A percentile compares a stretch with the other conserved stretches of the same genome.
Evolutionary conservation across 345 rosid genomes (phyloP).

Genomic region (Punica granatum): DNA sequence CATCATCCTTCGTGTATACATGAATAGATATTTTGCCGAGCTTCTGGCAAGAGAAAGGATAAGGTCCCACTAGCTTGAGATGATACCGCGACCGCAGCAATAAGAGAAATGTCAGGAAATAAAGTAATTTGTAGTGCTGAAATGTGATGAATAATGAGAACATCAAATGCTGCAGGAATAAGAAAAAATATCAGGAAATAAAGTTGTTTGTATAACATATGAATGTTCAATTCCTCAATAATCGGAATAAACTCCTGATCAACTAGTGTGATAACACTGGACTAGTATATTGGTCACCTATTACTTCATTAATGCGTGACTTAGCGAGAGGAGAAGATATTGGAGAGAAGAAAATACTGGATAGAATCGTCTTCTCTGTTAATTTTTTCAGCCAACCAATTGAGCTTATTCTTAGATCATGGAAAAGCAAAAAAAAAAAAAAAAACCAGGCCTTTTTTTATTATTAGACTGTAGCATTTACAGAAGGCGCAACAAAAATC

Average conservation of each 20-base stretch:
- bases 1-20: constrained; percentile 52
- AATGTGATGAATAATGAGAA: too few species aligned
- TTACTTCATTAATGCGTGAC: neutral
- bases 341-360: too few species aligned
- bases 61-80: constrained; percentile 61
- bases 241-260: neutral
- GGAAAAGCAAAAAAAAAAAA: neutral
- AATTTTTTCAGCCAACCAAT: too few species aligned
- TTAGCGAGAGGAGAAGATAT: too few species aligned
- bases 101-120: constrained; percentile 11
- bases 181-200: too few species aligned
- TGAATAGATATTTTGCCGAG: constrained; percentile 78
- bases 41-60: constrained; percentile 86
- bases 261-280: neutral
- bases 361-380: too few species aligned
- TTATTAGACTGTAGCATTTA: neutral
- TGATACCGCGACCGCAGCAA: constrained; percentile 79
- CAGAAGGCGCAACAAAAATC: neutral
- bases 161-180: too few species aligned
- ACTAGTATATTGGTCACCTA: neutral
- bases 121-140: too few species aligned
- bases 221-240: too few species aligned
- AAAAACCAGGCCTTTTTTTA: neutral
- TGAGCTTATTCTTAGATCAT: neutral
- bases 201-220: neutral